Base-by-base conservation (phyloP, 495 filamentous ascomycete species). In the Penicillium goetzii region DNA sequence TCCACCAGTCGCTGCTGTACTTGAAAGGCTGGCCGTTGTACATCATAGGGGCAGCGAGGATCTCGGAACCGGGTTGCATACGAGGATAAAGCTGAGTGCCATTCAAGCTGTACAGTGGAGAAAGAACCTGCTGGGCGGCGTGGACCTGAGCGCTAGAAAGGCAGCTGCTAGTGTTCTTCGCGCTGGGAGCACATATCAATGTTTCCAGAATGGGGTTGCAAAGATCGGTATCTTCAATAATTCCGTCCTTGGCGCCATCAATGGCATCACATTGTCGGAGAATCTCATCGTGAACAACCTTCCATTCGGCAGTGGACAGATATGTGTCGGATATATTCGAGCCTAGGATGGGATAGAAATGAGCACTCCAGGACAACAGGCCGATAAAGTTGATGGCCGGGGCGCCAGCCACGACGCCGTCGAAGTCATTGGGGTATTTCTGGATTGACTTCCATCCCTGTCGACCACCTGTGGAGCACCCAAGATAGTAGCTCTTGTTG, bases 351-450 rank as follows among this genome's bases (percentile, higher is more conserved):
- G 75, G 65, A 57, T 78, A 84, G 66, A 87, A 87, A 14, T 73
- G 70, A 4, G 80, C 85, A 41, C 82, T 78, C 84, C 85, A 88
- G 1, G 81, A 82, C 9, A 78, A 67, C 19, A 87, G 64, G 53
- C 81, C 81, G 59, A 80, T 72, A 53, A 85, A 53, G 50, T 61
- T 61, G 68, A 83, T 68, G 8, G 80, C 80, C 9, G 80, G 84
- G 10, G 86, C 80, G 4, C 88, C 88, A 17, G 84, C 83, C 8
- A 92, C 75, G 3, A 89, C 85, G 30, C 90, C 90, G 69, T 93
- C 89, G 59, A 90, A 85, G 63, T 83, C 80, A 43, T 78, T 73
- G 8, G 84, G 83, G 60, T 77, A 85, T 57, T 80, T 76, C 63
- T 85, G 79, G 10, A 79, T 73, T 2, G 75, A 73, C 61, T 83